Base-by-base conservation (phyloP, 2,329 filamentous ascomycete genomes). In the Aspergillus sp. region DNA sequence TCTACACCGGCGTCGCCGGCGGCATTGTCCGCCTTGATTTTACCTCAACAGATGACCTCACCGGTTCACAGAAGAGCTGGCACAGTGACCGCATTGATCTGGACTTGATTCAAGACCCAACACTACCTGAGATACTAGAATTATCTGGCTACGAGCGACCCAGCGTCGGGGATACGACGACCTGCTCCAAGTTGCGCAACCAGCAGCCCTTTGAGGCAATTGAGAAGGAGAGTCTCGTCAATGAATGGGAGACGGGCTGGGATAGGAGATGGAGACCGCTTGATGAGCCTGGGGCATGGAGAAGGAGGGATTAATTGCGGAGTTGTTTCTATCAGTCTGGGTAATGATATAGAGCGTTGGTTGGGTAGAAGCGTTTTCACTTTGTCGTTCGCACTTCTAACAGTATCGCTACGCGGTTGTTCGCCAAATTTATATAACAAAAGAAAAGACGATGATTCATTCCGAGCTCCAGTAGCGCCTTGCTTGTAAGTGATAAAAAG, bases 141-240 rank as follows among this genome's bases (percentile, higher is more conserved):
- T 64, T 82, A 50, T 77, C 78, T 5, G 79, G 79, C 4, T 81
- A 81, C 64, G 80, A 81, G 61, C 74, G 80, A 5, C 79, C 79
- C 1, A 69, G 75, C 45, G 65, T 67, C 2, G 71, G 71, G 54
- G 71, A 76, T 52, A 66, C 67, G 23, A 72, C 68, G 9, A 70
- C 68, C 17, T 72, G 72, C 4, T 72, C 75, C 8, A 75, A 71
- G 58, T 57, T 79, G 55, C 72, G 77, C 59, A 72, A 66, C 25
- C 77, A 80, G 64, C 67, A 72, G 60, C 66, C 71, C 0, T 74
- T 75, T 34, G 67, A 62, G 60, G 60, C 62, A 19, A 49, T 74
- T 15, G 62, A 59, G 4, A 52, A 63, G 7, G 64, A 66, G 6
- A 67, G 73, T 63, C 28, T 59, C 15, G 64, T 28, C 2, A 62